Evolutionary conservation across 257 asterid species (phyloP), one percentile per base, ranked within the genome.

Genomic region (Solanum appendiculatum): DNA sequence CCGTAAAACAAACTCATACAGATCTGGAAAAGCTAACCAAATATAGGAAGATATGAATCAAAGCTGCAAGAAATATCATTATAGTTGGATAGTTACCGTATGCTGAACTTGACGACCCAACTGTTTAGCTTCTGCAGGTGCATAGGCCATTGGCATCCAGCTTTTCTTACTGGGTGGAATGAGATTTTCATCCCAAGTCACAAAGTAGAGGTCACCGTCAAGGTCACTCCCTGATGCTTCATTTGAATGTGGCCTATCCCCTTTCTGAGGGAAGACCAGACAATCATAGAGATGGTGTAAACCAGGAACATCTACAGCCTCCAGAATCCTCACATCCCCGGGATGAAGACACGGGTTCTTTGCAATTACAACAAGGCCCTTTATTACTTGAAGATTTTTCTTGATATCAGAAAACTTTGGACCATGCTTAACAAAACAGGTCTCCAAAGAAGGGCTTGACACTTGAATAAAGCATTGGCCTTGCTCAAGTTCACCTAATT

Each of bases 221-320:
- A 97, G 89, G 92, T 97, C 99, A 92, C 99, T 97, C 46, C 99
- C 99, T 13, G 99, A 97, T 42, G 99, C 99, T 91, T 97, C 99
- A 89, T 97, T 89, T 37, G 99, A 58, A 88, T 97, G 99, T 5
- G 99, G 99, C 77, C 99, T 92, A 39, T 93, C 95, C 84, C 99
- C 99, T 37, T 91, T 93, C 89, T 97, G 99, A 75, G 99, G 99
- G 87, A 97, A 97, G 85, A 97, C 91, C 66, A 97, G 93, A 91
- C 99, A 97, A 86, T 97, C 98, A 86, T 91, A 87, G 3, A 96
- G 92, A 93, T 93, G 98, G 44, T 63, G 91, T 89, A 97, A 83
- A 64, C 87, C 92, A 7, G 98, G 97, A n/a, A 80, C 92, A 87
- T 97, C 95, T 54, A 97, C 94, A 2, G 99, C 99, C 92, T 93